These are phyloP conservation scores for Komagataella pastoris DNA, from an alignment of 805 yeast genomes.

Conservation along the genomic window DNA sequence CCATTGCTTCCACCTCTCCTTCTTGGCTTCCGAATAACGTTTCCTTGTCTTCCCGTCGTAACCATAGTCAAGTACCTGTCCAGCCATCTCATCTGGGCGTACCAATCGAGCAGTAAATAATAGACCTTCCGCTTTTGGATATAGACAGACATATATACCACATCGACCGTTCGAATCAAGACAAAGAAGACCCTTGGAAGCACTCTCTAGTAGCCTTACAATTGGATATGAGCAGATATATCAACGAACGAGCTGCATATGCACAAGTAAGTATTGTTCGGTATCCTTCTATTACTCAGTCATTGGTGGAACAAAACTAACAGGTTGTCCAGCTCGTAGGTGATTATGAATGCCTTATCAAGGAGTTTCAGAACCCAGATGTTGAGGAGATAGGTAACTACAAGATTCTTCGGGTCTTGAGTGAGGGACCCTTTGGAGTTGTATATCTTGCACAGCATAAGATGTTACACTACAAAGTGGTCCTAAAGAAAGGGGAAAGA, in stretches of 20 bases:
- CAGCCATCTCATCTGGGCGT: background rate
- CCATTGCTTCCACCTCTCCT: background rate
- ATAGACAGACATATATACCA: background rate
- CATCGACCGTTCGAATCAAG: conserved; percentile 6
- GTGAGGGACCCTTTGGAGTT: conserved; percentile 89
- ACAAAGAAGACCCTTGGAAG: background rate
- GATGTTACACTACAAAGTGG: conserved; percentile 65
- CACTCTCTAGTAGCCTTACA: background rate
- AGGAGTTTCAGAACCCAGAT: conserved; percentile 21
- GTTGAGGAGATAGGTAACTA: conserved; percentile 72
- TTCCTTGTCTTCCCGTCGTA: background rate
- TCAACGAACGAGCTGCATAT: background rate
- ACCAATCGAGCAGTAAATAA: background rate
- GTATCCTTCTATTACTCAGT: background rate
- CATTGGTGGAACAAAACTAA: background rate
- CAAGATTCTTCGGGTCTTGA: conserved; percentile 57
- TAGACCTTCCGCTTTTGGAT: background rate
- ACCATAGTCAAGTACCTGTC: background rate
- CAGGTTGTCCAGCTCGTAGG: background rate
- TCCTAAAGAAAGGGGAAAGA: conserved; percentile 58
- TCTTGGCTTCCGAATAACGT: too few species aligned
- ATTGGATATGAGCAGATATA: background rate
- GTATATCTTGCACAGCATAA: conserved; percentile 77
- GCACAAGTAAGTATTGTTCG: background rate
- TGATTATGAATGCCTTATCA: conserved; percentile 23